Percentiles rank a stretch among this genome's conserved stretches.
Evolutionary conservation across 2,329 filamentous ascomycete species (phyloP).

Genomic region (Penicillium sp.): DNA sequence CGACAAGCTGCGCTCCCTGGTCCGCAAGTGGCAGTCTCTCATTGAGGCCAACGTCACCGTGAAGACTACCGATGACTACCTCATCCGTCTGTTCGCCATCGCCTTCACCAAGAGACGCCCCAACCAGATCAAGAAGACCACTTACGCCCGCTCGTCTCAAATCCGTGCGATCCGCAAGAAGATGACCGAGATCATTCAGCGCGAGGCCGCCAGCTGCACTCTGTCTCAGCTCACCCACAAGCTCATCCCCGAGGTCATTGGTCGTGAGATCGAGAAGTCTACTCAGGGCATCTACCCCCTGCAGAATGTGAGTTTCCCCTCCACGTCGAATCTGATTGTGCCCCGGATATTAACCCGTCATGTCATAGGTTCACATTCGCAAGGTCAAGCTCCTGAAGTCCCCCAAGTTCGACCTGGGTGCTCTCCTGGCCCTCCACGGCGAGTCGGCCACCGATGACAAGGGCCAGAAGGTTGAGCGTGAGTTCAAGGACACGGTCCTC

Average conservation of each 20-base stretch:
- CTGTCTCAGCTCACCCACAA: conserved; percentile 96
- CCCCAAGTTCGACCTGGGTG: conserved; percentile 98
- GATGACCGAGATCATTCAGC: conserved; percentile 99
- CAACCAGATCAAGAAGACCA: conserved; percentile 99
- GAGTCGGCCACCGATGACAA: conserved; percentile 95
- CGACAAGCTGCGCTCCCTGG: conserved; percentile 98
- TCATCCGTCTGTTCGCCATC: conserved; percentile 97
- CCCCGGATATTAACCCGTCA: background rate
- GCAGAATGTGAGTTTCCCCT: conserved; percentile 83
- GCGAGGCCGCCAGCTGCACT: conserved; percentile 91
- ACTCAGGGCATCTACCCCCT: conserved; percentile 99
- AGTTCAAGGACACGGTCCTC: conserved; percentile 98
- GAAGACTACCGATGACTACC: conserved; percentile 99
- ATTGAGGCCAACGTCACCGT: conserved; percentile 99
- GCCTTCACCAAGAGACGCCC: conserved; percentile 98
- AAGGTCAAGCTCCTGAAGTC: conserved; percentile 99
- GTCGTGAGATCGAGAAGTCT: conserved; percentile 99
- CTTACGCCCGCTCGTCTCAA: conserved; percentile 94
- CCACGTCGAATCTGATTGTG: background rate
- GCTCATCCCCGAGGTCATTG: conserved; percentile 99
- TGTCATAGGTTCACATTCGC: conserved; percentile 86
- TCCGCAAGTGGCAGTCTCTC: conserved; percentile 99
- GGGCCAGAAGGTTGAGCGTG: conserved; percentile 96
- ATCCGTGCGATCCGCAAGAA: conserved; percentile 98
- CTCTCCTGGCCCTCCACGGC: conserved; percentile 93